Evolutionary conservation across 208 protist genomes (phyloP).

Genomic region (Acanthamoeba lugdunensis): DNA sequence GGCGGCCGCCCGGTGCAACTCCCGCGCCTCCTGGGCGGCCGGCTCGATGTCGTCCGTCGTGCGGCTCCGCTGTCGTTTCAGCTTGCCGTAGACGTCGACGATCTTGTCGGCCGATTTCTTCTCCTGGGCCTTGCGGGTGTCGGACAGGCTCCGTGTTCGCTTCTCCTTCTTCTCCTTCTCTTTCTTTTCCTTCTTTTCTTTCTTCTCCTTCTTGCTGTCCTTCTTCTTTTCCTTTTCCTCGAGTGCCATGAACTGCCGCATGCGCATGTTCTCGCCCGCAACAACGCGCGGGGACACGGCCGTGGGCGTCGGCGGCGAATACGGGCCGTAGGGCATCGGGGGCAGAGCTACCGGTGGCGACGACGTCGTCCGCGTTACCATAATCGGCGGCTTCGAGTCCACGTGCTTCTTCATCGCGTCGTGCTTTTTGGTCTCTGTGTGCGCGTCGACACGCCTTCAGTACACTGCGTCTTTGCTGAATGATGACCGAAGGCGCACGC

Average conservation of each 20-base stretch:
- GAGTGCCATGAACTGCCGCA: constrained; percentile 39
- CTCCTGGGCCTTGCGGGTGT: not conserved
- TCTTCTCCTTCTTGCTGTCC: constrained; percentile 11
- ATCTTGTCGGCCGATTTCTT: constrained; percentile 46
- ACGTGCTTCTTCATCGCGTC: not conserved
- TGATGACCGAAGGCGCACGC: too few species aligned
- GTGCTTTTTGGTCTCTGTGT: not conserved
- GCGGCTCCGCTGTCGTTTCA: constrained; percentile 46
- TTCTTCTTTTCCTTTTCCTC: constrained; percentile 54
- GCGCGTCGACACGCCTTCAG: not conserved
- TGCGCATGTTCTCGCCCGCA: constrained; percentile 9
- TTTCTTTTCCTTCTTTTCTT: not conserved
- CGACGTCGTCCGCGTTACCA: not conserved
- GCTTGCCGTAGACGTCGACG: constrained; percentile 46
- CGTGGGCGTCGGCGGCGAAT: not conserved
- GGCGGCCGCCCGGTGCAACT: not conserved
- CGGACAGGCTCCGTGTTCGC: not conserved
- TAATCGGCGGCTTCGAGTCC: not conserved
- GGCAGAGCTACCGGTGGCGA: not conserved
- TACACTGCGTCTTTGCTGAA: not conserved
- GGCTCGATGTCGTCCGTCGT: constrained; percentile 61
- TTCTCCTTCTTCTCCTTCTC: not conserved
- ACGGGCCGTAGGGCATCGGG: not conserved
- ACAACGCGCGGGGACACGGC: not conserved
- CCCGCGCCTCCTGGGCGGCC: not conserved